Conservation (phyloP, 192 early-diverging fungal species). For the Backusella morwellensis region DNA sequence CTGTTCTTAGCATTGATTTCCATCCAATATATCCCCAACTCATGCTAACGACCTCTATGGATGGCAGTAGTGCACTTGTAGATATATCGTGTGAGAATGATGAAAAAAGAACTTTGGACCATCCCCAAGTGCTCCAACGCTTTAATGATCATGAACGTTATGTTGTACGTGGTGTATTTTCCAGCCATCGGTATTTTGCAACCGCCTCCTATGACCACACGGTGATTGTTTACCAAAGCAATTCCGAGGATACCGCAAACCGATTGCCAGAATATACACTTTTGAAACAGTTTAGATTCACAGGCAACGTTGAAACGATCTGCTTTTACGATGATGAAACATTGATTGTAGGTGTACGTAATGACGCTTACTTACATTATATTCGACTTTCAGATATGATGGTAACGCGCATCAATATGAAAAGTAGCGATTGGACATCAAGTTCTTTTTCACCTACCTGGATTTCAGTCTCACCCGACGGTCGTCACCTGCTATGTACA, state of each 20-base stretch:
- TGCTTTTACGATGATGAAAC: slow-evolving; percentile 46
- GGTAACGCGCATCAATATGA: slow-evolving; percentile 61
- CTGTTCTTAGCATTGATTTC: slow-evolving; percentile 60
- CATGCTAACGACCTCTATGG: slow-evolving; percentile 57
- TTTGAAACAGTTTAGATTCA: slow-evolving; percentile 26
- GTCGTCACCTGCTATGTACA: slow-evolving; percentile 57
- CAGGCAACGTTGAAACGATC: slow-evolving; percentile 64
- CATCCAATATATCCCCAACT: slow-evolving; percentile 50
- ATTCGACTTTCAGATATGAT: slow-evolving; percentile 46
- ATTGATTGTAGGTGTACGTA: slow-evolving; percentile 61
- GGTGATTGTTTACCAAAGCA: slow-evolving; percentile 53
- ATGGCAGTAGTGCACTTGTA: slow-evolving; percentile 41
- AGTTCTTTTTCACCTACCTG: slow-evolving; percentile 65
- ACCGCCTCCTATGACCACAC: slow-evolving; percentile 75
- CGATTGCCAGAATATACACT: slow-evolving; percentile 14
- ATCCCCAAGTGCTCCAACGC: slow-evolving; percentile 40
- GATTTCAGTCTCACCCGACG: slow-evolving; percentile 55
- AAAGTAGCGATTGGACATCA: slow-evolving; percentile 78
- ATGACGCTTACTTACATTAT: slow-evolving; percentile 73
- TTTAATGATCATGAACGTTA: slow-evolving; percentile 76
- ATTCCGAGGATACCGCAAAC: slow-evolving; percentile 8
- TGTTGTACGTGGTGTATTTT: slow-evolving; percentile 61
- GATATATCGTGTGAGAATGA: slow-evolving; percentile 23
- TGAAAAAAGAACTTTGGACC: neutral
- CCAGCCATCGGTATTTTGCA: slow-evolving; percentile 42